Evolutionary conservation across 768 basidiomycete species (phyloP), one percentile per base, ranked within the genome.

Genomic region (Fomitopsis pulvina): DNA sequence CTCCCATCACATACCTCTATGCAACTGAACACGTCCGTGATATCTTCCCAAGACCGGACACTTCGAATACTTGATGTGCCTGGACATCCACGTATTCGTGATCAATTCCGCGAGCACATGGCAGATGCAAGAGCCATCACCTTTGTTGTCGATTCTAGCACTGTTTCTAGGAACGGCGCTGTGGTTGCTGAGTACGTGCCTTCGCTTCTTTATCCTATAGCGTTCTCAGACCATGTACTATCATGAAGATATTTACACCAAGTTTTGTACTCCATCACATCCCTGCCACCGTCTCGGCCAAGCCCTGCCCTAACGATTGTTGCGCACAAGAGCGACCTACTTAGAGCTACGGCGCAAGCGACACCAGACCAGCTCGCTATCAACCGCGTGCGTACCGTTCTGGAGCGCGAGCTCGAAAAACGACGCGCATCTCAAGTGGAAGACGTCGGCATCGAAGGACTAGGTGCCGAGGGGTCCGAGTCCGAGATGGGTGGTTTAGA

Each of bases 381-480:
- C 28, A 80, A 73, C 42, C 80, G 90, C 24, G 86, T 90, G 12
- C 81, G 80, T 45, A 79, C 79, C 5, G 78, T 92, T 52, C 79
- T 92, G 40, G 90, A 92, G 59, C 81, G 90, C 41, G 90, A 92
- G 60, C 75, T 92, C 4, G 87, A 90, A 61, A 91, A 87, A 63
- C 78, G 90, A 34, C 72, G 83, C 44, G 68, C 63, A 1, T 77
- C 83, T 2, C 82, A 86, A 55, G 73, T 71, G 7, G 79, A 76
- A 10, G 83, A 82, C 10, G 75, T 92, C 11, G 79, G 77, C 3
- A 70, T 92, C 6, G 90, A 90, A 62, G 79, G 81, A 30, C 66
- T 92, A 2, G 89, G 87, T 2, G 83, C 71, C 9, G 85, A 88
- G 48, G 85, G 78, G 6, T 64, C 68, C 20, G 65, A 65, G 20